phyloP scores from a whole-genome alignment of 179 eudicot species.

The Sideroxylon spinosum region DNA sequence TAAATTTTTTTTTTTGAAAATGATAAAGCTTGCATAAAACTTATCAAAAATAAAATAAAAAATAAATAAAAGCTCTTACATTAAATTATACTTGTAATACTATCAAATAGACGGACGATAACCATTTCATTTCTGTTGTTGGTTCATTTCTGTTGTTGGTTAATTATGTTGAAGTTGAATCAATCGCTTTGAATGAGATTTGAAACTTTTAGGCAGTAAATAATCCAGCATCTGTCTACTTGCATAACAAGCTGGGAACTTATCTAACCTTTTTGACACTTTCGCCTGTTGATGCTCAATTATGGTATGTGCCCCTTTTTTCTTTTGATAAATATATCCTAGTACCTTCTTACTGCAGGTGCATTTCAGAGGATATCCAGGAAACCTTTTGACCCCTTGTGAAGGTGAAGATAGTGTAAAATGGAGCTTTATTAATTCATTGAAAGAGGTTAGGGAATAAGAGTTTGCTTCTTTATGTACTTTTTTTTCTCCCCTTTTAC shows the following conservation, averaged over 20 bases:
- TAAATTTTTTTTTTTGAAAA: too few species aligned
- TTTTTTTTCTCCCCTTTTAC: neutral
- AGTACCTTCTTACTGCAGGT: constrained; percentile 43
- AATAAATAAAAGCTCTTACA: neutral
- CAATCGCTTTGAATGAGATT: neutral
- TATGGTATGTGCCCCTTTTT: neutral
- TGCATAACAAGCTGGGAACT: neutral
- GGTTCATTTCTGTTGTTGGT: neutral
- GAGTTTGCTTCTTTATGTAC: neutral
- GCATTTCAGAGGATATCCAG: constrained; percentile 94
- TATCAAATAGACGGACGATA: too few species aligned
- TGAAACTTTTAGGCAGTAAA: neutral
- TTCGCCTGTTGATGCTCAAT: neutral
- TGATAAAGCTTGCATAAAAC: too few species aligned
- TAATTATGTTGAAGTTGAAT: neutral
- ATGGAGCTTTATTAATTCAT: constrained; percentile 88
- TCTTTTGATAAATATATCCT: neutral
- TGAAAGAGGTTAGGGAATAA: constrained; percentile 75
- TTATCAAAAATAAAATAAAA: too few species aligned
- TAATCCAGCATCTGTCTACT: neutral
- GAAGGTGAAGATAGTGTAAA: constrained; percentile 89
- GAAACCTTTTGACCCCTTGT: constrained; percentile 65
- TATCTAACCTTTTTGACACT: neutral
- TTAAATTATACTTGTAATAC: neutral
- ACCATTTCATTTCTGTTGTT: neutral